Conservation (phyloP, 1,284 basidiomycete genomes). For the Austroboletus olivaceoglutinosus region DNA sequence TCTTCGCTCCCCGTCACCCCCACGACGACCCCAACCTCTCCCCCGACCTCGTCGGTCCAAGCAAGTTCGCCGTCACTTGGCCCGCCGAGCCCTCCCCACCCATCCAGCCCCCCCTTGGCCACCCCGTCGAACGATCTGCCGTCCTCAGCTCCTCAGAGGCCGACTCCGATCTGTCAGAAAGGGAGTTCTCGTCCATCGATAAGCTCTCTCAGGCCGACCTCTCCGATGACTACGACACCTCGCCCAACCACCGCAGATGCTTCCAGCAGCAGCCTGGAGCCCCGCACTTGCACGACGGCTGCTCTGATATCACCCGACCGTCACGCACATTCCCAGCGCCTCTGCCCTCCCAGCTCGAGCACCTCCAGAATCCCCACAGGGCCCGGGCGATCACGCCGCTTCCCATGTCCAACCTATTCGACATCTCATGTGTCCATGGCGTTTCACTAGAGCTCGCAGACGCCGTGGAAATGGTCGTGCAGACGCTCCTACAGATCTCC, state of each 20-base stretch:
- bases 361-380: slow-evolving; percentile 64
- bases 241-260: slow-evolving; percentile 23
- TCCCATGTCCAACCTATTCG: slow-evolving; percentile 12
- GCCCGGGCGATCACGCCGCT: slow-evolving; percentile 9
- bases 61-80: slow-evolving; percentile 53
- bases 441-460: slow-evolving; percentile 83
- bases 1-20: slow-evolving; percentile 26
- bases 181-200: slow-evolving; percentile 36
- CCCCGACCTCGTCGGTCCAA: slow-evolving; percentile 41
- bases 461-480: slow-evolving; percentile 82
- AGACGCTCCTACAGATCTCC: slow-evolving; percentile 84
- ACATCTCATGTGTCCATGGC: slow-evolving; percentile 53
- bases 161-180: slow-evolving; percentile 49
- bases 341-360: slow-evolving; percentile 62
- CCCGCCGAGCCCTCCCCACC: slow-evolving; percentile 41
- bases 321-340: slow-evolving; percentile 73
- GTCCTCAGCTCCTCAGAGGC: slow-evolving; percentile 48
- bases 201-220: slow-evolving; percentile 31
- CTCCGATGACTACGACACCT: slow-evolving; percentile 34
- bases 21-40: slow-evolving; percentile 35
- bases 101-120: slow-evolving; percentile 29
- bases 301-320: slow-evolving; percentile 46
- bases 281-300: slow-evolving; percentile 21
- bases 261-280: slow-evolving; percentile 27
- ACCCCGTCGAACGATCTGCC: slow-evolving; percentile 36